Percentiles rank a stretch among this genome's conserved stretches.
phyloP scores from a whole-genome alignment of 2,329 filamentous ascomycete genomes.

The Ophiostoma pallidulum region DNA sequence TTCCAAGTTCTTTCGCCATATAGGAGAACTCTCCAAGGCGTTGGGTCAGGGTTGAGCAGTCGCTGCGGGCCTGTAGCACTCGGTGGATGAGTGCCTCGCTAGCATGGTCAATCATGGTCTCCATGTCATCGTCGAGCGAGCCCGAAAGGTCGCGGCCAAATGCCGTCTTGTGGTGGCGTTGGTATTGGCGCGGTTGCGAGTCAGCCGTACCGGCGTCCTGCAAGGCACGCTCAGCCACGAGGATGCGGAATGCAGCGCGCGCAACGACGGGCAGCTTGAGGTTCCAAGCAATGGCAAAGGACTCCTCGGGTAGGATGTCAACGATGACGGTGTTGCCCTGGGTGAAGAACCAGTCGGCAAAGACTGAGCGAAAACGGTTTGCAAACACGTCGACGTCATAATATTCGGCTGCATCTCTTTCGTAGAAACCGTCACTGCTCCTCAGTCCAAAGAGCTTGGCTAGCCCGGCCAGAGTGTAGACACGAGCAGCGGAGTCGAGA shows the following conservation, averaged over 20 bases:
- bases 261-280: constrained; percentile 35
- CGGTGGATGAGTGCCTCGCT: constrained; percentile 42
- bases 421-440: constrained; percentile 1
- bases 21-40: too few relatives aligned
- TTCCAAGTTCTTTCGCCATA: too few relatives aligned
- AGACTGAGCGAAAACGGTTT: constrained; percentile 30
- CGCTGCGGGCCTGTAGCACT: constrained; percentile 24
- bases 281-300: constrained; percentile 45
- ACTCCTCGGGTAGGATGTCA: constrained; percentile 53
- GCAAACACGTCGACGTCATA: not conserved
- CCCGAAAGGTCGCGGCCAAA: constrained; percentile 39
- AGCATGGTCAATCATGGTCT: constrained; percentile 39
- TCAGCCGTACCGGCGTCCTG: constrained; percentile 24
- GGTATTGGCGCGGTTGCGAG: constrained; percentile 7
- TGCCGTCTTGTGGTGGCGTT: constrained; percentile 1
- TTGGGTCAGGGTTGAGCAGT: too few relatives aligned
- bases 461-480: constrained; percentile 58
- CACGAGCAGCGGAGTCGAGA: constrained; percentile 55
- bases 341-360: constrained; percentile 50
- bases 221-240: constrained; percentile 55
- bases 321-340: constrained; percentile 48
- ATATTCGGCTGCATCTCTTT: too few relatives aligned
- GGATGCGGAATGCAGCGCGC: constrained; percentile 44
- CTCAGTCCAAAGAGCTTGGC: constrained; percentile 49
- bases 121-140: constrained; percentile 48